phyloP scores from a whole-genome alignment of 2,329 filamentous ascomycete genomes.

The Penicillium polonicum region DNA sequence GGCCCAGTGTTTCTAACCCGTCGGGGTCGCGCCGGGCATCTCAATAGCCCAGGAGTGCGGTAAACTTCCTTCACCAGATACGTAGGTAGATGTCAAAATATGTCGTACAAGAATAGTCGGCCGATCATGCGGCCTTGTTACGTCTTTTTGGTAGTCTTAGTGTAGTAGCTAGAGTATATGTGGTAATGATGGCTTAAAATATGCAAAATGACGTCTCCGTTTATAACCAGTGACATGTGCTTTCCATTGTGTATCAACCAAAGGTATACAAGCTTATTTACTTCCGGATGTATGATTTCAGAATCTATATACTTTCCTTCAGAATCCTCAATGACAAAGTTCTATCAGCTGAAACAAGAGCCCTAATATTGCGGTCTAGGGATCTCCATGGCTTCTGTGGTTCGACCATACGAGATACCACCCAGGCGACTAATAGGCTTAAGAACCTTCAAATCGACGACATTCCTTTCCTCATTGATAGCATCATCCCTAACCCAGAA shows the following conservation, averaged over 20 bases:
- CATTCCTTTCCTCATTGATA: constrained; percentile 70
- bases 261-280: neutral
- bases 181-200: too few species aligned
- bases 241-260: neutral
- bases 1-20: neutral
- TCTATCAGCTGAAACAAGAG: neutral
- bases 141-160: too few species aligned
- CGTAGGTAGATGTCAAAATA: too few species aligned
- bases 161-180: too few species aligned
- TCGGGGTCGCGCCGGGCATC: neutral
- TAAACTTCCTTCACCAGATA: too few species aligned
- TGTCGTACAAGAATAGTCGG: too few species aligned
- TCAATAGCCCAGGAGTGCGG: neutral
- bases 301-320: neutral
- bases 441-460: constrained; percentile 74
- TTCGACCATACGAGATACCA: constrained; percentile 78
- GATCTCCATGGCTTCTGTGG: constrained; percentile 70
- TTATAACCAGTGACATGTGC: too few species aligned
- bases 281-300: neutral
- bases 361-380: constrained; percentile 39
- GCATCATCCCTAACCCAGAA: constrained; percentile 93
- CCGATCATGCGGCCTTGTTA: too few species aligned
- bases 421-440: constrained; percentile 76
- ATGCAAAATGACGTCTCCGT: too few species aligned
- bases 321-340: neutral